Percentiles rank a stretch among this genome's conserved stretches.
Evolutionary conservation across 1,284 basidiomycete species (phyloP).

Genomic region (Ceratobasidium papillatum): DNA sequence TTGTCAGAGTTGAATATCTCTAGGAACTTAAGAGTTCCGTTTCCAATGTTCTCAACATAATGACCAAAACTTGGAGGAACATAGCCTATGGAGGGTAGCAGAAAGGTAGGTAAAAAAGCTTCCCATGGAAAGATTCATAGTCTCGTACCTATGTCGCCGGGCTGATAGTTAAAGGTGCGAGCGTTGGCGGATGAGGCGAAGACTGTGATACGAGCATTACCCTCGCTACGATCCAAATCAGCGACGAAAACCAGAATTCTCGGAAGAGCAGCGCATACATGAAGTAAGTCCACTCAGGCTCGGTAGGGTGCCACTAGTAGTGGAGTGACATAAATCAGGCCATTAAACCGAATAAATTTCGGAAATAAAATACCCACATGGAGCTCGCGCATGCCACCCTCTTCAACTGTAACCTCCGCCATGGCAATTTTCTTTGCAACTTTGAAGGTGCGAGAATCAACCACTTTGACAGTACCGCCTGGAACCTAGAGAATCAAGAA

Average conservation of each 20-base stretch:
- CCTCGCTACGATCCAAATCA: constrained; percentile 55
- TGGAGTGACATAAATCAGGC: constrained; percentile 40
- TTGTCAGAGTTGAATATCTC: constrained; percentile 71
- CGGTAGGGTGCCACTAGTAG: constrained; percentile 73
- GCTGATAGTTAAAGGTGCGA: constrained; percentile 72
- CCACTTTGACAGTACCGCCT: constrained; percentile 23
- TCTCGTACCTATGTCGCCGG: constrained; percentile 71
- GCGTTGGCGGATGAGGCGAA: constrained; percentile 70
- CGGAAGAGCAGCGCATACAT: constrained; percentile 36
- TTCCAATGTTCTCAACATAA: constrained; percentile 74
- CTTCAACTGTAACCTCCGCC: constrained; percentile 14
- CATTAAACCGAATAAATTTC: background rate
- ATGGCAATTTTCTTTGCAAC: constrained; percentile 27
- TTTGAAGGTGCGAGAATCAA: constrained; percentile 29
- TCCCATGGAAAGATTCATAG: constrained; percentile 54
- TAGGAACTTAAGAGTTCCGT: constrained; percentile 67
- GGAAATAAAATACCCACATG: constrained; percentile 57
- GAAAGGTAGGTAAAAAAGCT: background rate
- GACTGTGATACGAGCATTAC: constrained; percentile 29
- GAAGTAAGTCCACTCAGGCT: constrained; percentile 52
- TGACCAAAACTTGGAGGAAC: constrained; percentile 68
- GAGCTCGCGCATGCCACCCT: constrained; percentile 57
- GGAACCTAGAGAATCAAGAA: background rate
- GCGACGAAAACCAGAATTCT: constrained; percentile 52
- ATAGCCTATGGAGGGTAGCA: constrained; percentile 53